Base-by-base conservation (phyloP, 805 yeast species). In the Debaryomyces tyrocola region DNA sequence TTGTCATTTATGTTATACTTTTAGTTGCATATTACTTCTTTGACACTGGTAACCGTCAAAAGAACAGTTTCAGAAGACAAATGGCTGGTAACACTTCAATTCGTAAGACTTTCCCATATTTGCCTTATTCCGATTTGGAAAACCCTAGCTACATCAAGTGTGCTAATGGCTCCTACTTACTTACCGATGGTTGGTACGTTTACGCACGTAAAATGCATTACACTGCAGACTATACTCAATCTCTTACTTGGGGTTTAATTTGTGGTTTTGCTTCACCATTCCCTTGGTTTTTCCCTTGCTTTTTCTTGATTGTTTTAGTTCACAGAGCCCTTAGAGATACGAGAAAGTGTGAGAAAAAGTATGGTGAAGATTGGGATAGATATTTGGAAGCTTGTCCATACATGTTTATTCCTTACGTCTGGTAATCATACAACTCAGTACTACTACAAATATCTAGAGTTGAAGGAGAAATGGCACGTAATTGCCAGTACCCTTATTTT, bases 251-350 rank as follows among this genome's bases (percentile, higher is more conserved):
- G 99, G 96, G 92, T 4, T 76, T 94, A 50, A 79, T 84, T 51
- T 90, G 97, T 67, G 99, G 99, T 0, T 83, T 85, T 66, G 76
- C 75, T 28, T 87, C 96, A 2, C 87, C 91, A 41, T 82, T 92
- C 75, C 96, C 97, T 37, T 94, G 96, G 92, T 94, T 94, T 70
- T 92, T 86, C 83, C 97, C 99, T 4, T 73, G 75, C 18, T 94
- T 94, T 74, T 94, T 90, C 83, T 80, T 90, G 51, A 70, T 85
- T 56, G 97, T 90, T 51, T 80, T 94, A 64, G 67, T 84, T 39
- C 99, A 94, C 70, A 85, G 99, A 70, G 90, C 96, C 37, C 64
- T 75, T 54, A 85, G 99, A 73, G 99, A 94, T 71, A 80, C 84
- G 54, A 79, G 83, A 52, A 90, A 92, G 67, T 90, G 97, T 69